Evolutionary conservation across 495 filamentous ascomycete genomes (phyloP).

Genomic region (Penicillium turbatum): DNA sequence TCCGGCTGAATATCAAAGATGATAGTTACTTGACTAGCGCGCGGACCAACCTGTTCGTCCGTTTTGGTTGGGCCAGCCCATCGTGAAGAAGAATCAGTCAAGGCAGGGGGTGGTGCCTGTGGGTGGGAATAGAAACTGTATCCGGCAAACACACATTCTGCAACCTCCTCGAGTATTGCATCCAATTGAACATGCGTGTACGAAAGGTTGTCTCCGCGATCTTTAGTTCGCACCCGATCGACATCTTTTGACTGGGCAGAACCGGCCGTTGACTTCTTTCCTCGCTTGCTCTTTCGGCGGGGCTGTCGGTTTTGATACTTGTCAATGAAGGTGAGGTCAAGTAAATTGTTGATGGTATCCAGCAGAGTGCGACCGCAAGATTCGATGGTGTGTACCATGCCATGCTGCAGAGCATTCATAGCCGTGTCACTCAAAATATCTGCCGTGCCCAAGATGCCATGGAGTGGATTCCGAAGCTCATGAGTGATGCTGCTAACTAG

Average conservation of each 20-base stretch:
- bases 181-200: constrained; percentile 37
- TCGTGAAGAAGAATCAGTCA: constrained; percentile 13
- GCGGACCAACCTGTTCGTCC: constrained; percentile 3
- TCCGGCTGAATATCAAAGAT: constrained; percentile 53
- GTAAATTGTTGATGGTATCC: constrained; percentile 64
- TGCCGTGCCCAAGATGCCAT: constrained; percentile 58
- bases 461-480: constrained; percentile 63
- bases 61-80: constrained; percentile 1
- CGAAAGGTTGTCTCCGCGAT: constrained; percentile 2
- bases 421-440: constrained; percentile 58
- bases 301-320: constrained; percentile 14
- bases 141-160: constrained; percentile 56
- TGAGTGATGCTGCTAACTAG: constrained; percentile 68
- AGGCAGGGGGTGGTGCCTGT: constrained; percentile 13
- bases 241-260: background rate
- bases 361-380: constrained; percentile 62
- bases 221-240: background rate
- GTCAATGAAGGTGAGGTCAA: constrained; percentile 47
- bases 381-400: constrained; percentile 61
- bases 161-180: constrained; percentile 53
- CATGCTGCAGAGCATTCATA: constrained; percentile 50
- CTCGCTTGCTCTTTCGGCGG: background rate
- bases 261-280: background rate
- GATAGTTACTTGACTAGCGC: constrained; percentile 35
- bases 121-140: constrained; percentile 30